Percentiles rank a stretch among this genome's conserved stretches.
Conservation (phyloP, 345 rosid species). For the Gossypium turneri region DNA sequence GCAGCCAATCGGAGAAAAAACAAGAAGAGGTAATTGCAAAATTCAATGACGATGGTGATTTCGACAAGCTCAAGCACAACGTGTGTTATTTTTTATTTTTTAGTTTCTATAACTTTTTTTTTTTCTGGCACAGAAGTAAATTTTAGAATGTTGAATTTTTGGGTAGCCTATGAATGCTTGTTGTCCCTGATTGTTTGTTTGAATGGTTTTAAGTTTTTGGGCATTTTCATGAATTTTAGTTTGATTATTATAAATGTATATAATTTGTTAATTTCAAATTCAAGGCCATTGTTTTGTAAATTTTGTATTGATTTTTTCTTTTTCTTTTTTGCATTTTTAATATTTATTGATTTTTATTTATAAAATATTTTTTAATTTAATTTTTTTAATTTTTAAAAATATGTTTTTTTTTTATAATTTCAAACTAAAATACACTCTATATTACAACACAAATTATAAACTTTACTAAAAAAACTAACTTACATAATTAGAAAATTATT, state of each 20-base stretch:
- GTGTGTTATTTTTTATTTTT: constrained; percentile 22
- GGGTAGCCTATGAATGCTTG: not conserved
- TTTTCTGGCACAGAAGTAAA: not conserved
- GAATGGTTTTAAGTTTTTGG: not conserved
- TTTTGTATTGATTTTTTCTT: no score
- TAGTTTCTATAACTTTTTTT: not conserved
- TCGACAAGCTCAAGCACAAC: constrained; percentile 75
- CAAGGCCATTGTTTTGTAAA: not conserved
- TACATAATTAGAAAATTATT: no score
- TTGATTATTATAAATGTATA: not conserved
- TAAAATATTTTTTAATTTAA: no score
- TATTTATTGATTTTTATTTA: no score
- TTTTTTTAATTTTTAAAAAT: no score
- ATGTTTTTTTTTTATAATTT: no score
- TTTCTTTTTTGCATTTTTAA: no score
- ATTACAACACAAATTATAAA: no score
- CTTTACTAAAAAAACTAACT: no score
- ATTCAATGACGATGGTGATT: constrained; percentile 82
- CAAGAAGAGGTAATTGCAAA: constrained; percentile 54
- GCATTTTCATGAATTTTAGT: not conserved
- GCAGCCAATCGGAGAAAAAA: constrained; percentile 11
- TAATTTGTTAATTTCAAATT: not conserved
- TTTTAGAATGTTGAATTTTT: constrained; percentile 5
- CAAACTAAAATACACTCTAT: no score
- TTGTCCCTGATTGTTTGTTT: not conserved